Evolutionary conservation across 2,329 filamentous ascomycete species (phyloP), one percentile per base, ranked within the genome.

Genomic region (Ascochyta rabiei): DNA sequence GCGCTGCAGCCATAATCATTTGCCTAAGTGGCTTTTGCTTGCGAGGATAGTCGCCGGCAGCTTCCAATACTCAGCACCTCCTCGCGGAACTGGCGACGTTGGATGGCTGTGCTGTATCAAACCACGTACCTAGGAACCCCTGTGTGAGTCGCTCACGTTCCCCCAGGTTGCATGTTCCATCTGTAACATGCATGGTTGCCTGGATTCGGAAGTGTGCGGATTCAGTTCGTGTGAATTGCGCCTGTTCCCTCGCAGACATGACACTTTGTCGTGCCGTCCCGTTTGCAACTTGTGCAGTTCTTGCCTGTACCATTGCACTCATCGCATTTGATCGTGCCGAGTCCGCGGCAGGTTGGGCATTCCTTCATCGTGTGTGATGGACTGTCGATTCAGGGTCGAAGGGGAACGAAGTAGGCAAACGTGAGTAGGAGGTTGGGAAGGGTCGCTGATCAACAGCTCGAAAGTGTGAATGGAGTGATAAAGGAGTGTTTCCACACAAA

Each of bases 161-260:
- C 48, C 50, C 51, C 45, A 60, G 53, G 43, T 41, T 28, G 51
- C 54, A 43, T 58, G 52, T 44, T 48, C 50, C 45, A 33, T 49
- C 35, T 47, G 45, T n/a, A 44, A 42, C 37, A 40, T 40, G 48
- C 34, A 31, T 42, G 51, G 44, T 38, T 41, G 39, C 46, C 44
- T 53, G 43, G 34, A 38, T 35, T 6, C 34, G 50, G 48, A 43
- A 40, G 41, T 16, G 15, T 41, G 45, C 37, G 55, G 57, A 8
- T 28, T 67, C 57, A 71, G 53, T 72, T 66, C 35, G 67, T 65
- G 44, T 72, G 63, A 43, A 73, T 73, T 34, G 63, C 66, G 48
- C 71, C 71, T 43, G 68, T 56, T 60, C 71, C 71, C 48, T 73
- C 71, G 53, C 71, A 73, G 19, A 70, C 60, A 51, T 66, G 60